Percentiles rank a stretch among this genome's conserved stretches.
phyloP scores from a whole-genome alignment of 2,329 filamentous ascomycete species.

The Venturiaceae sp. region DNA sequence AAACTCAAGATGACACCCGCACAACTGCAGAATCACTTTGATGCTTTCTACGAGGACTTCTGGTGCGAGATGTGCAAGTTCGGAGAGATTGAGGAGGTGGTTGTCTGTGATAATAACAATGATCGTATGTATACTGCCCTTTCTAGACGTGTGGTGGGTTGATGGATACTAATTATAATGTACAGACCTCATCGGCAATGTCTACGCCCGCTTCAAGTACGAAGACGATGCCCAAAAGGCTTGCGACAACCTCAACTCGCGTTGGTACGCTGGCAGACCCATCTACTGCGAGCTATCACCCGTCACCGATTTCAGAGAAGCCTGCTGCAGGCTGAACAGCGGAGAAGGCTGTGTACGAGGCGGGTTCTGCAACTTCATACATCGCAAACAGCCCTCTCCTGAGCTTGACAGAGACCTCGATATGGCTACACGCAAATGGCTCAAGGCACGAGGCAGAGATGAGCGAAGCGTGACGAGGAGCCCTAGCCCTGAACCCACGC shows the following conservation, averaged over 20 bases:
- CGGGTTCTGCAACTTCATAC: constrained; percentile 99
- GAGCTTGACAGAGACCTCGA: constrained; percentile 84
- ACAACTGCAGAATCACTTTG: constrained; percentile 98
- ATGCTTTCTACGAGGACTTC: constrained; percentile 99
- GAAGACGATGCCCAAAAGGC: constrained; percentile 91
- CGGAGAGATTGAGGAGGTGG: constrained; percentile 92
- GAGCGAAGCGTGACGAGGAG: constrained; percentile 72
- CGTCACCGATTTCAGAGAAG: constrained; percentile 96
- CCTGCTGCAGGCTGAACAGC: constrained; percentile 87
- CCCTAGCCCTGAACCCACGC: constrained; percentile 75
- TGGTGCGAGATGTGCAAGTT: constrained; percentile 99
- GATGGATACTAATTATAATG: neutral
- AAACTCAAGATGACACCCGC: constrained; percentile 94
- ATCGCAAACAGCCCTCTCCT: constrained; percentile 84
- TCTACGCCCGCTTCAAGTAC: constrained; percentile 99
- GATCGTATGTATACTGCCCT: constrained; percentile 54
- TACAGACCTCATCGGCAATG: constrained; percentile 88
- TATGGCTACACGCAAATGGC: constrained; percentile 91
- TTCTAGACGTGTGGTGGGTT: constrained; percentile 10
- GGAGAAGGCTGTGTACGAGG: constrained; percentile 93
- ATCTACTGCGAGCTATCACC: constrained; percentile 98
- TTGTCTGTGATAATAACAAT: constrained; percentile 99
- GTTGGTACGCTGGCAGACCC: constrained; percentile 94
- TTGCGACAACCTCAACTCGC: constrained; percentile 85
- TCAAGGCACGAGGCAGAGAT: constrained; percentile 75